Conservation (phyloP, 108 stramenopile species). For the Fragilaria crotonensis region DNA sequence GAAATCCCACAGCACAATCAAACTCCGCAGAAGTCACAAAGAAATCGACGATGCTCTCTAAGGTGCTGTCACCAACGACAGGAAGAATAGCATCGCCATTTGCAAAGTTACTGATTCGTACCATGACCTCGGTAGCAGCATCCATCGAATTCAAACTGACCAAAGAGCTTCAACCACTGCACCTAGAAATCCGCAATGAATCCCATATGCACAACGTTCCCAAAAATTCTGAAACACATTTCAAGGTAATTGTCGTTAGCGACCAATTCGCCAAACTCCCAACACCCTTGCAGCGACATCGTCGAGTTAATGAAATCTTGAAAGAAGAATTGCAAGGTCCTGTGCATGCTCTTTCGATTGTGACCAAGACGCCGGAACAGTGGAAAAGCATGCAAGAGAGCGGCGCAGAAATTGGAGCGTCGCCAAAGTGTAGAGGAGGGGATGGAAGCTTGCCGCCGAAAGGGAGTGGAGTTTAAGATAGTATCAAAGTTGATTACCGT, state of each 20-base stretch:
- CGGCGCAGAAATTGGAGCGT: slow-evolving; percentile 33
- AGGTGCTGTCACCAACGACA: too few relatives aligned
- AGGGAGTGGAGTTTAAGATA: too few relatives aligned
- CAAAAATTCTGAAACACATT: slow-evolving; percentile 85
- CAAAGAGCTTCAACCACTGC: not conserved
- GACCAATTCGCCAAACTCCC: slow-evolving; percentile 52
- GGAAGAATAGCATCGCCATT: too few relatives aligned
- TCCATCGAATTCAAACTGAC: slow-evolving; percentile 2
- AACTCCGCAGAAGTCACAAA: too few relatives aligned
- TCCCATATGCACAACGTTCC: slow-evolving; percentile 86
- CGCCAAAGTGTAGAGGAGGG: slow-evolving; percentile 71
- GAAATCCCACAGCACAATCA: too few relatives aligned
- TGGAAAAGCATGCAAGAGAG: slow-evolving; percentile 57
- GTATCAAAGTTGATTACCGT: too few relatives aligned
- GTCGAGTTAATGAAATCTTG: slow-evolving; percentile 71
- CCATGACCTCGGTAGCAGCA: not conserved
- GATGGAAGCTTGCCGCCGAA: slow-evolving; percentile 62
- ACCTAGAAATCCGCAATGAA: slow-evolving; percentile 45
- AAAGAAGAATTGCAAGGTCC: slow-evolving; percentile 72
- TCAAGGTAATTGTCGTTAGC: slow-evolving; percentile 89
- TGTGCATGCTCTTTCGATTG: slow-evolving; percentile 95
- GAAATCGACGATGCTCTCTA: too few relatives aligned
- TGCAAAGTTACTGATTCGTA: too few relatives aligned
- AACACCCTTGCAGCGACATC: slow-evolving; percentile 71
- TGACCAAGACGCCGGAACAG: slow-evolving; percentile 90